phyloP scores from a whole-genome alignment of 148 eudicot species.

The Rhododendron henanense region DNA sequence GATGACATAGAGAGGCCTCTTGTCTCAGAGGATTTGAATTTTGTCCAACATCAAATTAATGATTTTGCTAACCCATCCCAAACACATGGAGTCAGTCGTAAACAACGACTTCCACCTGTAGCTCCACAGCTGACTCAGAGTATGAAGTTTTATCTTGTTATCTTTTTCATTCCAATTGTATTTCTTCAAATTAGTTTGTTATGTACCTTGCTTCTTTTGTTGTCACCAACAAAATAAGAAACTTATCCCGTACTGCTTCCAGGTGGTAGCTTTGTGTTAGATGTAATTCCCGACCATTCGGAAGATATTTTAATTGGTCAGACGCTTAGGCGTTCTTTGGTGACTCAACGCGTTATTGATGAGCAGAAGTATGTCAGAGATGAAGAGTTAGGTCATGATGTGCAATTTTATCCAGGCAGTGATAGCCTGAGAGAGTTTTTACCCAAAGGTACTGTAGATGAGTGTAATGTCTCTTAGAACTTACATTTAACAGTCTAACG shows the following conservation, averaged over 20 bases:
- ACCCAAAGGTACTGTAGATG: slow-evolving; percentile 30
- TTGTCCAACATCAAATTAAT: slow-evolving; percentile 29
- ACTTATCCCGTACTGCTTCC: slow-evolving; percentile 14
- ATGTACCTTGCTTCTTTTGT: not conserved
- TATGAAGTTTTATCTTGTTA: slow-evolving; percentile 21
- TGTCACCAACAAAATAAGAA: not conserved
- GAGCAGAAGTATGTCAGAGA: slow-evolving; percentile 38
- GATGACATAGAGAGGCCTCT: slow-evolving; percentile 93
- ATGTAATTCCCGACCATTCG: slow-evolving; percentile 45
- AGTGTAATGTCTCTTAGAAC: slow-evolving; percentile 33
- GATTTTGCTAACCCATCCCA: slow-evolving; percentile 40
- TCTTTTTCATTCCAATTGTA: not conserved
- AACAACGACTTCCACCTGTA: slow-evolving; percentile 38
- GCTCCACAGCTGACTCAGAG: slow-evolving; percentile 57
- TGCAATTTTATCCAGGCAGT: slow-evolving; percentile 30
- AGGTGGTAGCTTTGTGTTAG: slow-evolving; percentile 63
- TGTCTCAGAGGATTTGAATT: slow-evolving; percentile 48
- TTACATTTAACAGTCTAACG: not conserved
- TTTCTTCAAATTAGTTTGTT: not conserved
- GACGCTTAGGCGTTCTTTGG: slow-evolving; percentile 62
- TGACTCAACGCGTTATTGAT: slow-evolving; percentile 25
- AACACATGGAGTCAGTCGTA: slow-evolving; percentile 39
- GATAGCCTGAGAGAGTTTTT: slow-evolving; percentile 24
- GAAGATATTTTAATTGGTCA: slow-evolving; percentile 63
- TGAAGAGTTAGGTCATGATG: slow-evolving; percentile 36